phyloP scores from a whole-genome alignment of 805 yeast species.

The Teunomyces stri region DNA sequence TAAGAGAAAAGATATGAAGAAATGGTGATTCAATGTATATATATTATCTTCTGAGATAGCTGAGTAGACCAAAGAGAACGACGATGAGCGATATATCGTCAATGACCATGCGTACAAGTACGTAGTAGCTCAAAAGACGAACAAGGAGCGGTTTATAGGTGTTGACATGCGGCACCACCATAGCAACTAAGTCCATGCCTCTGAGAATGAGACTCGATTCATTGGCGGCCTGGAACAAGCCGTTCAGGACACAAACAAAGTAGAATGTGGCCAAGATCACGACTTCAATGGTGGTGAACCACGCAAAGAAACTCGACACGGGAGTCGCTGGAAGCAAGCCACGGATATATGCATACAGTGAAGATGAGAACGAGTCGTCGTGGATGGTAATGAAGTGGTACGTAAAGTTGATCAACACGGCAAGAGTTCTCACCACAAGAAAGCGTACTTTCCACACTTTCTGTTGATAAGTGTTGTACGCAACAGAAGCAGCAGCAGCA shows the following conservation, averaged over 20 bases:
- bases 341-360: slow-evolving; percentile 26
- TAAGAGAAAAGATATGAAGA: slow-evolving; percentile 33
- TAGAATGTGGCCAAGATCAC: slow-evolving; percentile 34
- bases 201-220: slow-evolving; percentile 27
- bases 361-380: slow-evolving; percentile 21
- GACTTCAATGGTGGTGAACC: slow-evolving; percentile 31
- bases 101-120: slow-evolving; percentile 32
- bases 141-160: slow-evolving; percentile 27
- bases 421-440: slow-evolving; percentile 27
- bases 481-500: slow-evolving; percentile 1
- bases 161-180: slow-evolving; percentile 33
- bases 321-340: slow-evolving; percentile 12
- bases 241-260: slow-evolving; percentile 23
- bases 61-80: slow-evolving; percentile 37
- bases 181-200: slow-evolving; percentile 28
- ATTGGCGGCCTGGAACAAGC: slow-evolving; percentile 21
- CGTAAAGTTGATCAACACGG: slow-evolving; percentile 28
- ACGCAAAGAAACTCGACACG: slow-evolving; percentile 21
- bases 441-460: slow-evolving; percentile 31
- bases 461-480: slow-evolving; percentile 28
- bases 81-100: slow-evolving; percentile 38
- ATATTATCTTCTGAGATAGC: slow-evolving; percentile 11
- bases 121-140: slow-evolving; percentile 34
- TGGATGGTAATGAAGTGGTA: slow-evolving; percentile 26
- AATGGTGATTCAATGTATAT: slow-evolving; percentile 3